Evolutionary conservation across 306 rosid genomes (phyloP).

Genomic region (Vicia sativa): DNA sequence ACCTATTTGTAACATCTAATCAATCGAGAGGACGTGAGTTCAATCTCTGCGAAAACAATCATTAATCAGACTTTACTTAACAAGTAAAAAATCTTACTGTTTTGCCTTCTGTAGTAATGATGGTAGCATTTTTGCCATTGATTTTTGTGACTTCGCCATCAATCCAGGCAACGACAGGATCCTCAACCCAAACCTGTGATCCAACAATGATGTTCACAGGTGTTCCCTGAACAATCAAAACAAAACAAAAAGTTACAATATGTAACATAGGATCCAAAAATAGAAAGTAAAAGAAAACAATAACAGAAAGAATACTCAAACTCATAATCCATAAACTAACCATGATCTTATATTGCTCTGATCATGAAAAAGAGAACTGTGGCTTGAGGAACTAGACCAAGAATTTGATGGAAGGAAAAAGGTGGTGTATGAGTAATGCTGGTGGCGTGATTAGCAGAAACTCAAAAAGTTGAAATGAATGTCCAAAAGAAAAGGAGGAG

Average conservation of each 20-base stretch:
- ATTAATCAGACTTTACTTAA: no score
- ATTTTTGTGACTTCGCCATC: slow-evolving; percentile 34
- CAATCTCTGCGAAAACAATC: no score
- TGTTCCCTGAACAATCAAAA: slow-evolving; percentile 64
- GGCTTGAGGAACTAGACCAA: slow-evolving; percentile 29
- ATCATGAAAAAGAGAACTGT: slow-evolving; percentile 51
- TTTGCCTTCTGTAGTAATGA: slow-evolving; percentile 55
- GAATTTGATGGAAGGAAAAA: slow-evolving; percentile 27
- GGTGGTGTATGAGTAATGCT: slow-evolving; percentile 33
- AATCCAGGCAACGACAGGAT: slow-evolving; percentile 69
- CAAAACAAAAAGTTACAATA: background rate
- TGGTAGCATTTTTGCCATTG: slow-evolving; percentile 56
- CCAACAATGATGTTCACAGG: slow-evolving; percentile 89
- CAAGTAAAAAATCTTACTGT: slow-evolving; percentile 54
- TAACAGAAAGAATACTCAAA: background rate
- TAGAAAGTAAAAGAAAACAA: slow-evolving; percentile 13
- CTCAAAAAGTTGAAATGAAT: slow-evolving; percentile 53
- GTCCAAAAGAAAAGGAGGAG: slow-evolving; percentile 55
- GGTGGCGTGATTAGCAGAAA: slow-evolving; percentile 37
- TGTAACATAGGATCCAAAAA: slow-evolving; percentile 7
- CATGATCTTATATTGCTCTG: slow-evolving; percentile 51
- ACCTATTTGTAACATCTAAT: no score
- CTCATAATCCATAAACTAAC: slow-evolving; percentile 46
- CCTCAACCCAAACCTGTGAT: slow-evolving; percentile 86
- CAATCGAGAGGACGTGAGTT: no score